A percentile compares a stretch with the other conserved stretches of the same genome.
These are phyloP conservation scores for Bryopsis sp. DNA, from an alignment of 139 green algal species.

Conservation along the genomic window DNA sequence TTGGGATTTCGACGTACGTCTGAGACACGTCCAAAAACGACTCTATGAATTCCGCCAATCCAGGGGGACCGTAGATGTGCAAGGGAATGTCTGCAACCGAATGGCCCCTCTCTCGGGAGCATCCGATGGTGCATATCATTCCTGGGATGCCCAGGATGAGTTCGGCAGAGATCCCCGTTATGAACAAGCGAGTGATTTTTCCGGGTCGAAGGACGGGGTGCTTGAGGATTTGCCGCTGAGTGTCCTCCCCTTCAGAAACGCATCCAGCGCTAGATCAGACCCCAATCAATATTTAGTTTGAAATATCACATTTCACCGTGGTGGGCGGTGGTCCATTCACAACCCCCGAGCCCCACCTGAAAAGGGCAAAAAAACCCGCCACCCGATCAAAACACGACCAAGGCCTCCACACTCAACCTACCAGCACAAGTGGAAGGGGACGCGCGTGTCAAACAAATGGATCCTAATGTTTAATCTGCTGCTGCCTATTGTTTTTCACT, in stretches of 20 bases:
- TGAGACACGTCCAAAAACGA: slow-evolving; percentile 51
- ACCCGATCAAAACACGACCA: no score
- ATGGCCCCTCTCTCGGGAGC: slow-evolving; percentile 42
- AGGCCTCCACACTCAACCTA: no score
- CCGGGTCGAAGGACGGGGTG: slow-evolving; percentile 36
- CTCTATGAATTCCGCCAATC: slow-evolving; percentile 49
- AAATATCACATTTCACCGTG: no score
- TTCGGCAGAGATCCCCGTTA: slow-evolving; percentile 49
- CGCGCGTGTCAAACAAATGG: no score
- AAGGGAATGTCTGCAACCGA: slow-evolving; percentile 62
- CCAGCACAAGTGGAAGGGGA: no score
- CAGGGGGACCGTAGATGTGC: slow-evolving; percentile 71
- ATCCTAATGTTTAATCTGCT: background rate
- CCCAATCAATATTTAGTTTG: background rate
- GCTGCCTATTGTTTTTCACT: background rate
- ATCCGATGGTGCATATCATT: slow-evolving; percentile 61
- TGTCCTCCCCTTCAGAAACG: slow-evolving; percentile 55
- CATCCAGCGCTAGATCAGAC: background rate
- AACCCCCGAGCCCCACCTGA: no score
- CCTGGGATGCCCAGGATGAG: slow-evolving; percentile 47
- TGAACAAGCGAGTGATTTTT: slow-evolving; percentile 67
- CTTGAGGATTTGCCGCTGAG: slow-evolving; percentile 50
- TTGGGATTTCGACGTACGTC: slow-evolving; percentile 61
- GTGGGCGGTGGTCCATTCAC: no score
- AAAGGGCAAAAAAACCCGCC: no score